Evolutionary conservation across 345 rosid species (phyloP).

Genomic region (Crucihimalaya himalaica): DNA sequence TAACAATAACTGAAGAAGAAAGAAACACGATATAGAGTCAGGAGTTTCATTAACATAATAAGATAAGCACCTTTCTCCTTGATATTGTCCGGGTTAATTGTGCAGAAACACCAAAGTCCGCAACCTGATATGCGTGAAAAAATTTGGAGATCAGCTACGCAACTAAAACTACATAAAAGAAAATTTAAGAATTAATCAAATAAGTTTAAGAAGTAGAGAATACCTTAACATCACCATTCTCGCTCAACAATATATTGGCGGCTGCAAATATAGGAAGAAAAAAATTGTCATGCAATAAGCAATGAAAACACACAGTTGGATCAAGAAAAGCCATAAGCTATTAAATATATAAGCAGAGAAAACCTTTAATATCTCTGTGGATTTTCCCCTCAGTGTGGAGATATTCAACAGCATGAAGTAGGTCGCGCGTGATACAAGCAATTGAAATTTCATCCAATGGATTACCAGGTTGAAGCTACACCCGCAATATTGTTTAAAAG

Average conservation of each 20-base stretch:
- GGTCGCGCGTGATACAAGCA: conserved; percentile 86
- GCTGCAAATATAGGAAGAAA: conserved; percentile 60
- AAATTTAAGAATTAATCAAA: conserved; percentile 12
- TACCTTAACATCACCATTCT: conserved; percentile 99
- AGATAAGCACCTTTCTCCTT: conserved; percentile 82
- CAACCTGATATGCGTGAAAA: conserved; percentile 66
- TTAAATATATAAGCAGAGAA: conserved; percentile 16
- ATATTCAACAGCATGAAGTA: conserved; percentile 97
- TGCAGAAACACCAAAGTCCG: conserved; percentile 99
- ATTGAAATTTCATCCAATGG: conserved; percentile 95
- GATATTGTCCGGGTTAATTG: conserved; percentile 98
- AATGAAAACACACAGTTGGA: conserved; percentile 4
- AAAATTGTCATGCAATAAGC: conserved; percentile 36
- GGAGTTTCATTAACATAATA: conserved; percentile 29
- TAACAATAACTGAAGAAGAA: conserved; percentile 8
- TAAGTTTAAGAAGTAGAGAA: conserved; percentile 21
- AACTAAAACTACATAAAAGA: conserved; percentile 5
- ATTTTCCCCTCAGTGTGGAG: conserved; percentile 93
- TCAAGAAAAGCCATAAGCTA: conserved; percentile 10
- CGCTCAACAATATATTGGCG: conserved; percentile 90
- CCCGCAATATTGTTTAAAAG: conserved; percentile 17
- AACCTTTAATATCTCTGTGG: conserved; percentile 99
- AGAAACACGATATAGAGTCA: conserved; percentile 8
- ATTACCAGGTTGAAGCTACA: conserved; percentile 91
- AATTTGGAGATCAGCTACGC: conserved; percentile 32